phyloP scores from a whole-genome alignment of 495 filamentous ascomycete species.

The Podospora bellae-mahoneyi region DNA sequence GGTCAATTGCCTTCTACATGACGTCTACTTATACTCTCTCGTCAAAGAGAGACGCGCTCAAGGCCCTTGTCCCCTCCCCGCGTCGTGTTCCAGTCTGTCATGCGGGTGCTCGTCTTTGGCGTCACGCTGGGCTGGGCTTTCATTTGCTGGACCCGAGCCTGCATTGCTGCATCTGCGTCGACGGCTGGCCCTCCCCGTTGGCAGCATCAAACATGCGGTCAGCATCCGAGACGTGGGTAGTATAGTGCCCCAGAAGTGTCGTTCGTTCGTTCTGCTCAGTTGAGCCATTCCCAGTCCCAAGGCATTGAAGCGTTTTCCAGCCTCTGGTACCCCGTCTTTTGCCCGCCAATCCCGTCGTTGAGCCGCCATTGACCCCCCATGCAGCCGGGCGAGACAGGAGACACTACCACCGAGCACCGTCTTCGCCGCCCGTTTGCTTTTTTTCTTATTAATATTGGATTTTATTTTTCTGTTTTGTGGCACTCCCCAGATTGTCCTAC shows the following conservation, averaged over 20 bases:
- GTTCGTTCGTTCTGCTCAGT: conserved; percentile 2
- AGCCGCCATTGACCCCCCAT: not conserved
- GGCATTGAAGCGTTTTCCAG: conserved; percentile 5
- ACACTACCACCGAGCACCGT: not conserved
- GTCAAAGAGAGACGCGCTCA: not conserved
- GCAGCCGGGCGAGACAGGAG: not conserved
- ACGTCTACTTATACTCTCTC: conserved; percentile 3
- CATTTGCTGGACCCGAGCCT: conserved; percentile 13
- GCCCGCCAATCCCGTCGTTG: not conserved
- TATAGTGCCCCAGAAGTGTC: not conserved
- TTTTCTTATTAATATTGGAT: conserved; percentile 4
- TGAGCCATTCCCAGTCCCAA: not conserved
- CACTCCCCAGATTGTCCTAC: not conserved
- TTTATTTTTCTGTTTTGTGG: not conserved
- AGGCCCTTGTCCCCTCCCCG: conserved; percentile 6
- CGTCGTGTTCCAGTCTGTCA: not conserved
- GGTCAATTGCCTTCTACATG: not conserved
- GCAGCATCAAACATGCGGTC: conserved; percentile 20
- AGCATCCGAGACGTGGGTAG: conserved; percentile 16
- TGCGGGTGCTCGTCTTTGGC: conserved; percentile 9
- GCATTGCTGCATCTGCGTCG: conserved; percentile 1
- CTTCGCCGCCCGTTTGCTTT: conserved; percentile 11
- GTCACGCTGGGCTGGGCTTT: conserved; percentile 14
- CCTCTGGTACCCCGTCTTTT: conserved; percentile 2
- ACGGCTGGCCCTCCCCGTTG: conserved; percentile 13